Base-by-base conservation (phyloP, 2,329 filamentous ascomycete species). In the Eutypa lata region DNA sequence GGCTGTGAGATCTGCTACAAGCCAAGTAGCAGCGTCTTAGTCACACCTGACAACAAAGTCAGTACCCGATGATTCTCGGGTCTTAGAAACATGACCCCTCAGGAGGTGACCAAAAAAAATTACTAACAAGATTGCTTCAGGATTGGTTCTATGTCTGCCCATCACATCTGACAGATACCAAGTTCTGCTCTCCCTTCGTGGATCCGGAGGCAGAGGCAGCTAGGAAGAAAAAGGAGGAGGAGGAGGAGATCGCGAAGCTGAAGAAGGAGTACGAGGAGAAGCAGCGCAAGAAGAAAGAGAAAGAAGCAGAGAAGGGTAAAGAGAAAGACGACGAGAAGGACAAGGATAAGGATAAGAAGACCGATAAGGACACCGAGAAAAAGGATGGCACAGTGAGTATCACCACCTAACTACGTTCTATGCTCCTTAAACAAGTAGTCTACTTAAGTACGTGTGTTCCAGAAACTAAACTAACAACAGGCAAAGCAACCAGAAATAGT, bases 71-170 rank as follows among this genome's bases (percentile, higher is more conserved):
- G n/a, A n/a, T n/a, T n/a, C n/a, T n/a, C n/a, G n/a, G n/a, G n/a
- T n/a, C n/a, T n/a, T n/a, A n/a, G n/a, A n/a, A n/a, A n/a, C n/a
- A n/a, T n/a, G n/a, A n/a, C n/a, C n/a, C n/a, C n/a, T n/a, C n/a
- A n/a, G n/a, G n/a, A n/a, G n/a, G n/a, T n/a, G n/a, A n/a, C n/a
- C n/a, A n/a, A n/a, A n/a, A n/a, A n/a, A n/a, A n/a, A n/a, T n/a
- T n/a, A n/a, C 38, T n/a, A 45, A 61, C 57, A 16, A 40, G n/a
- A 28, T 49, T 37, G 38, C 21, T 6, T 8, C 57, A 79, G 79
- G 91, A 96, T 68, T 95, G 91, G 73, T 97, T 99, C 75, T 97
- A 95, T 68, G 83, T 95, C 44, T 99, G 94, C 63, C 79, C 86
- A 6, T 77, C 81, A 31, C 94, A 99, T 71, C 76, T 97, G 8